Evolutionary conservation across 2,329 filamentous ascomycete species (phyloP).

Genomic region (Exophiala alcalophila): DNA sequence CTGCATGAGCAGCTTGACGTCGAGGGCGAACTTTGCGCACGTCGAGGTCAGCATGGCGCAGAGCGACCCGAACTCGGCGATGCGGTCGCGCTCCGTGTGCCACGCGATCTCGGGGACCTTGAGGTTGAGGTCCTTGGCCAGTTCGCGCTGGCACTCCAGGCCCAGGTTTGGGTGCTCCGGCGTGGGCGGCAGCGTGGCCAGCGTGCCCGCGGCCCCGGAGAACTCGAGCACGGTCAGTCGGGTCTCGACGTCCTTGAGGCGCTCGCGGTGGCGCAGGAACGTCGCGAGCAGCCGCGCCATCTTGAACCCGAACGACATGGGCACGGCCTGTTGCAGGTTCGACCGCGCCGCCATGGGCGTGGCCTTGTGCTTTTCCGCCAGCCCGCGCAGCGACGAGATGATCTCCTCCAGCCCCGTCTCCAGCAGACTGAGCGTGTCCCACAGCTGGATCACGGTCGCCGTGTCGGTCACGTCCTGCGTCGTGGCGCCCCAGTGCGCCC

Average conservation of each 20-base stretch:
- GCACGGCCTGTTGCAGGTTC: constrained; percentile 30
- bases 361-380: constrained; percentile 22
- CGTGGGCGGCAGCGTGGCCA: constrained; percentile 25
- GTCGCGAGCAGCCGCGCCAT: constrained; percentile 27
- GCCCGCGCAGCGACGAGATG: constrained; percentile 16
- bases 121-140: constrained; percentile 27
- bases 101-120: constrained; percentile 27
- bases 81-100: constrained; percentile 30
- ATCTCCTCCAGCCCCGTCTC: constrained; percentile 21
- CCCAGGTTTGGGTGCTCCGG: constrained; percentile 20
- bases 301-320: constrained; percentile 30
- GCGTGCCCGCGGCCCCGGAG: constrained; percentile 28
- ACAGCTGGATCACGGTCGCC: constrained; percentile 29
- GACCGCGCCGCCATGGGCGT: constrained; percentile 29
- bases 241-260: constrained; percentile 24
- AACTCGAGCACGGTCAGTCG: constrained; percentile 28
- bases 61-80: constrained; percentile 27
- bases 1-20: constrained; percentile 58
- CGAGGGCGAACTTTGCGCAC: constrained; percentile 52
- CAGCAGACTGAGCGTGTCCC: constrained; percentile 27
- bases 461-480: constrained; percentile 31
- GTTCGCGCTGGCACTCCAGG: constrained; percentile 25
- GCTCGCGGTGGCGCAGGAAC: constrained; percentile 25
- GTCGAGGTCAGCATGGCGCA: constrained; percentile 27
- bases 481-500: constrained; percentile 29